Evolutionary conservation across 2,329 filamentous ascomycete genomes (phyloP), one percentile per base, ranked within the genome.

Genomic region (Aspergillus hortae): DNA sequence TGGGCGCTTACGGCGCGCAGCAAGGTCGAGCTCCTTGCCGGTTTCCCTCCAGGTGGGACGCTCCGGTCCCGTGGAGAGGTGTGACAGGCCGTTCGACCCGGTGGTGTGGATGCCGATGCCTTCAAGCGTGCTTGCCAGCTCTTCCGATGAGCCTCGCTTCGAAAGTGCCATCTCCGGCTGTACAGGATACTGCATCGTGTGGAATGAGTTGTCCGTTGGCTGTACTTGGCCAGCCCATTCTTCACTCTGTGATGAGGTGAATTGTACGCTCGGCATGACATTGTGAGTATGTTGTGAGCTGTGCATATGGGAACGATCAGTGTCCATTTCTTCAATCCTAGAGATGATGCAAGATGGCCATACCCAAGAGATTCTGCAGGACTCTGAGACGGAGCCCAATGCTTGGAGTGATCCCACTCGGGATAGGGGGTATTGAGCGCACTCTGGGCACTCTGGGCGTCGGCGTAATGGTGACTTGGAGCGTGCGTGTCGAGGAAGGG

Each of bases 1-100:
- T 12, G 75, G 75, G 33, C 74, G 68, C 57, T 77, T 77, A 51
- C 75, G 67, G 44, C 75, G 68, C 6, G 74, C 73, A 30, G 75
- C 75, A 56, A 77, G 66, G 53, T 77, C 74, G 44, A 76, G 62
- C 55, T 74, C 69, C 51, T 73, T 74, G 40, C 71, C 67, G 30
- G 67, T 55, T 43, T 67, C 65, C 49, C 67, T 68, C 69, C 69
- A 72, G 12, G 63, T 63, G 19, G 59, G 48, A 19, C 55, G 56
- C 17, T 65, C 66, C 3, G 57, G 56, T 36, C 59, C 60, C 30
- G 59, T 62, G 7, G 59, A 53, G 44, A 70, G 57, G 33, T 65
- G 65, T 17, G 60, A 59, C 51, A 66, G 49, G 21, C 50, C 58
- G 35, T 55, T 57, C 7, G 64, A 54, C 27, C 56, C 60, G 3